These are phyloP conservation scores for Fragaria ananassa DNA, from an alignment of 306 rosid species.

Conservation along the genomic window DNA sequence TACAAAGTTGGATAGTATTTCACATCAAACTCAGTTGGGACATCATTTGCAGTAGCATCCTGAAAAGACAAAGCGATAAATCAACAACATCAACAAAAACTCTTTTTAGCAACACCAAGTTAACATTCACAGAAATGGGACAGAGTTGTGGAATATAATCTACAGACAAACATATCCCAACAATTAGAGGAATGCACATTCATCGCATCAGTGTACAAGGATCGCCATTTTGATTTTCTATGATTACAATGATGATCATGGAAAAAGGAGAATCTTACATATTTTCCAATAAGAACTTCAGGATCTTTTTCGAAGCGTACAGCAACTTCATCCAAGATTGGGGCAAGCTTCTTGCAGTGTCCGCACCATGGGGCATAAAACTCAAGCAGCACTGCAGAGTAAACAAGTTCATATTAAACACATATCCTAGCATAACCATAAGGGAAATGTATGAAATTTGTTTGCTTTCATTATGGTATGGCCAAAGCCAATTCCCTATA, in stretches of 20 bases:
- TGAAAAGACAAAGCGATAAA: constrained; percentile 25
- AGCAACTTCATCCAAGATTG: constrained; percentile 89
- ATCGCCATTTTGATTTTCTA: not conserved
- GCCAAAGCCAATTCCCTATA: not conserved
- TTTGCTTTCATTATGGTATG: not conserved
- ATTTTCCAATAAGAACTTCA: constrained; percentile 68
- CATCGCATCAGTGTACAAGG: not conserved
- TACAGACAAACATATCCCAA: not conserved
- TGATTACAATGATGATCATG: not conserved
- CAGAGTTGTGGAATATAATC: not conserved
- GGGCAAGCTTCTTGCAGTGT: constrained; percentile 89
- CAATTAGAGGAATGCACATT: not conserved
- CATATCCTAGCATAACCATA: constrained; percentile 2
- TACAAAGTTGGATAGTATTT: constrained; percentile 84
- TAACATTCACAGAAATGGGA: not conserved
- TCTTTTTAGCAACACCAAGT: not conserved
- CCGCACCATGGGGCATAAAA: constrained; percentile 99
- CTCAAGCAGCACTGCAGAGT: constrained; percentile 69
- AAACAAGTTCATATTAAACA: constrained; percentile 9
- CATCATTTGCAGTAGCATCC: constrained; percentile 92
- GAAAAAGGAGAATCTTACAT: constrained; percentile 44
- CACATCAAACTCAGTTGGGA: constrained; percentile 60
- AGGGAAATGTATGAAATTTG: not conserved
- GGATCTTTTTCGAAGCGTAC: constrained; percentile 61
- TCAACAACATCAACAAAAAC: not conserved